These are phyloP conservation scores for Hypseocharis bilobata DNA, from an alignment of 441 rosid genomes.

Conservation along the genomic window DNA sequence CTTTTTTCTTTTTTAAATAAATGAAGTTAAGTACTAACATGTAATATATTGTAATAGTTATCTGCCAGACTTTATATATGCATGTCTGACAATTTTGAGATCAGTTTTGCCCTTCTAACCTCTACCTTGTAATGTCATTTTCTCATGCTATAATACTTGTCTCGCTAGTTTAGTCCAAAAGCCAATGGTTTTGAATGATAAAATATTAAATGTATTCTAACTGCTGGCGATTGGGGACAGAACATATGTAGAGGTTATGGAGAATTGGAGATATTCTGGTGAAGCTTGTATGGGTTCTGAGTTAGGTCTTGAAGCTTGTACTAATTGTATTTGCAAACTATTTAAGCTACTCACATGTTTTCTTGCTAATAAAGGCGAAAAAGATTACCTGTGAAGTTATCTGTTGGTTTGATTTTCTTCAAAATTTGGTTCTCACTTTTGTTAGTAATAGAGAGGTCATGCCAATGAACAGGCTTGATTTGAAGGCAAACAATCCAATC, in stretches of 20 bases:
- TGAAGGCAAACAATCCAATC: no score
- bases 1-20: no score
- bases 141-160: not conserved
- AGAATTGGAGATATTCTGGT: not conserved
- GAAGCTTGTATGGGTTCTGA: not conserved
- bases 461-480: no score
- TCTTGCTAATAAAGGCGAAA: no score
- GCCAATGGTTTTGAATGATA: not conserved
- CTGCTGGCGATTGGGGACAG: not conserved
- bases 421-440: no score
- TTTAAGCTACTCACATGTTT: not conserved
- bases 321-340: not conserved
- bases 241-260: not conserved
- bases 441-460: no score
- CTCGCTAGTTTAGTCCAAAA: not conserved
- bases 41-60: not conserved
- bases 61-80: constrained; percentile 3
- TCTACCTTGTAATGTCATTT: not conserved
- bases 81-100: not conserved
- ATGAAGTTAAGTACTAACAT: not conserved
- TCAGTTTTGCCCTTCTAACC: not conserved
- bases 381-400: no score
- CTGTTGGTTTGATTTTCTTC: no score
- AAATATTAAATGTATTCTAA: not conserved
- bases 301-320: not conserved